These are phyloP conservation scores for Rhododendron vialii DNA, from an alignment of 148 eudicot species.

Conservation along the genomic window DNA sequence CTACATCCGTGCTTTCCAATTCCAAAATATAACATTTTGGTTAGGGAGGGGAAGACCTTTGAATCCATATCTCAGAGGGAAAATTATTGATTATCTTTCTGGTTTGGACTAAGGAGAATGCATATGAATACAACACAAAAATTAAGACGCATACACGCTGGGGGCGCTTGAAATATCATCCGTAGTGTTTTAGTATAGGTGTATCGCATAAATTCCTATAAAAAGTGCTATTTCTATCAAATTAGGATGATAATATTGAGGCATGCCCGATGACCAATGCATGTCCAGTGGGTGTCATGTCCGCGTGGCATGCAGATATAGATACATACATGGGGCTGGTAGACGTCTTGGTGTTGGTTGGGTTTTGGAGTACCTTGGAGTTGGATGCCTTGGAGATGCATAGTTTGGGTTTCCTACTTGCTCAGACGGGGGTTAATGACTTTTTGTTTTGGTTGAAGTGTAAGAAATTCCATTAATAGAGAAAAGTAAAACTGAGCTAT, in stretches of 20 bases:
- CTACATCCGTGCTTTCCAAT: too few relatives aligned
- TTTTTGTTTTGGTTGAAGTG: too few relatives aligned
- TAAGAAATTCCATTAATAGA: too few relatives aligned
- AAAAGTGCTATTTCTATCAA: background rate
- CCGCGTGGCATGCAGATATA: background rate
- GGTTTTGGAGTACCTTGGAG: constrained; percentile 1
- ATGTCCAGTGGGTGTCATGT: background rate
- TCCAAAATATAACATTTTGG: background rate
- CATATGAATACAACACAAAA: background rate
- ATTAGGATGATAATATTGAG: background rate
- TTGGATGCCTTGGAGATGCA: background rate
- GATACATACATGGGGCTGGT: background rate
- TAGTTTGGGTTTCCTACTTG: background rate
- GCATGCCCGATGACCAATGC: background rate
- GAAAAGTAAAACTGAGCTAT: too few relatives aligned
- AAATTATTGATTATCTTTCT: background rate
- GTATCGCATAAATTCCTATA: background rate
- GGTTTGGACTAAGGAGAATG: background rate
- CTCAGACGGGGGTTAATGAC: background rate
- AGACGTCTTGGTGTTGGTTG: background rate
- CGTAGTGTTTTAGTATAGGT: background rate
- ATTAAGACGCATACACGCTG: background rate
- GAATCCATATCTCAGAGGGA: background rate
- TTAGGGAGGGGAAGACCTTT: background rate
- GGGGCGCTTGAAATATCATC: background rate